Evolutionary conservation across 73 alveolate species (phyloP), one percentile per base, ranked within the genome.

Genomic region (Paramecium sonneborni): DNA sequence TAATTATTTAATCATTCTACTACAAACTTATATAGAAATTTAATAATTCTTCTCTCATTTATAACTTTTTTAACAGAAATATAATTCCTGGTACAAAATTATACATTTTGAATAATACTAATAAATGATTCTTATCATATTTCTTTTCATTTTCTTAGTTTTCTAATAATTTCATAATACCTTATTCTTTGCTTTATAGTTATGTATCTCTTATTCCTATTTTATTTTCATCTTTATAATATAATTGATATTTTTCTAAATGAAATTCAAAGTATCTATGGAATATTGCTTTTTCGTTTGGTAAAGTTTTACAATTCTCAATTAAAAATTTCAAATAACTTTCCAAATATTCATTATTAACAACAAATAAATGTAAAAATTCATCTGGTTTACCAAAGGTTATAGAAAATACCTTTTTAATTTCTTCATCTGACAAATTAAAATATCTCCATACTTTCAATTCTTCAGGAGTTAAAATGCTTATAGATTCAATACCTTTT

Each of bases 201-300:
- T 67, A 89, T 12, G 62, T 35, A 57, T 67, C 76, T 48, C 87
- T 79, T 20, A 67, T 21, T 0, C 23, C 44, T 3, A 67, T 67
- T 26, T 12, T 67, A 30, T 28, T 55, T 79, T 85, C 88, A 69
- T 52, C 82, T 39, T 74, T 79, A 85, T 46, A 23, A 85, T 15
- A 37, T 76, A 82, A 32, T 93, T 55, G 34, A 84, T 93, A 93
- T 24, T 85, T 85, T 82, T 94, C 95, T 24, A 96, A 90, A 85
- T 95, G 95, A 72, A 95, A 95, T 85, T 96, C 99, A 72, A 96
- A 92, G 30, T 95, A 94, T 92, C 96, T 92, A 84, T 96, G 99
- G 57, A 95, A 95, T 15, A 96, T 72, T 0, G 94, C 92, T 92
- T 62, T 92, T 62, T 92, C 92, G n/a, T 87, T 92, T 57, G 88